Evolutionary conservation across 768 basidiomycete genomes (phyloP).

Genomic region (Phylloporus scabripes): DNA sequence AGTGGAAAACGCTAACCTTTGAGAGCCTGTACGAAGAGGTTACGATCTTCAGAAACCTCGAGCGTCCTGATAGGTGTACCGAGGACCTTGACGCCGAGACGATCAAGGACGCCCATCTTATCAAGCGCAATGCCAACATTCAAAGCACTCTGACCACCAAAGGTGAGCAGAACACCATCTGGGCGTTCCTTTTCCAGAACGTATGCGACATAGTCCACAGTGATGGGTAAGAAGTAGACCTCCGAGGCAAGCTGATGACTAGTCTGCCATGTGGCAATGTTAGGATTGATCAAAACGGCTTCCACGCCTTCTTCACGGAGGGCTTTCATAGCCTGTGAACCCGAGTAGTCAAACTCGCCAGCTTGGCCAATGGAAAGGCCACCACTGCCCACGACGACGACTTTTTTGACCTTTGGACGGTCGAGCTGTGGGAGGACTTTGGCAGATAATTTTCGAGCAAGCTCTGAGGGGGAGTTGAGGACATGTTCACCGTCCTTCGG

Average conservation of each 20-base stretch:
- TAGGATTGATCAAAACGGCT: constrained; percentile 95
- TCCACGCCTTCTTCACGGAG: constrained; percentile 92
- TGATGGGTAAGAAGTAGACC: constrained; percentile 96
- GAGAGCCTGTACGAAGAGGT: constrained; percentile 92
- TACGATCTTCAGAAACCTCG: constrained; percentile 94
- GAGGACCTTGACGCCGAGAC: constrained; percentile 87
- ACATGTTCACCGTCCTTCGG: constrained; percentile 66
- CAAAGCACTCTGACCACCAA: constrained; percentile 95
- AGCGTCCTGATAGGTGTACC: constrained; percentile 94
- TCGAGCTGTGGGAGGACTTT: constrained; percentile 90
- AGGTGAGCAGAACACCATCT: constrained; percentile 94
- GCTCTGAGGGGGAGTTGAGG: constrained; percentile 89
- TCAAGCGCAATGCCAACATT: constrained; percentile 97
- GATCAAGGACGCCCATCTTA: constrained; percentile 92
- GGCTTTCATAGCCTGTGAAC: constrained; percentile 97
- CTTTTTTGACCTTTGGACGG: constrained; percentile 88
- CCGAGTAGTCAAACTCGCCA: constrained; percentile 99
- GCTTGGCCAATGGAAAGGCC: constrained; percentile 97
- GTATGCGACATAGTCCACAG: constrained; percentile 96
- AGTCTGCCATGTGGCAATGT: constrained; percentile 99
- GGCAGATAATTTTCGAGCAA: constrained; percentile 90
- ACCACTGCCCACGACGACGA: constrained; percentile 93
- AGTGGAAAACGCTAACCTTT: constrained; percentile 56
- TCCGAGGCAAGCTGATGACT: constrained; percentile 95
- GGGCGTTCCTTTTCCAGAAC: constrained; percentile 98